Conservation (phyloP, 1,284 basidiomycete species). For the Rhodotorula sp. region DNA sequence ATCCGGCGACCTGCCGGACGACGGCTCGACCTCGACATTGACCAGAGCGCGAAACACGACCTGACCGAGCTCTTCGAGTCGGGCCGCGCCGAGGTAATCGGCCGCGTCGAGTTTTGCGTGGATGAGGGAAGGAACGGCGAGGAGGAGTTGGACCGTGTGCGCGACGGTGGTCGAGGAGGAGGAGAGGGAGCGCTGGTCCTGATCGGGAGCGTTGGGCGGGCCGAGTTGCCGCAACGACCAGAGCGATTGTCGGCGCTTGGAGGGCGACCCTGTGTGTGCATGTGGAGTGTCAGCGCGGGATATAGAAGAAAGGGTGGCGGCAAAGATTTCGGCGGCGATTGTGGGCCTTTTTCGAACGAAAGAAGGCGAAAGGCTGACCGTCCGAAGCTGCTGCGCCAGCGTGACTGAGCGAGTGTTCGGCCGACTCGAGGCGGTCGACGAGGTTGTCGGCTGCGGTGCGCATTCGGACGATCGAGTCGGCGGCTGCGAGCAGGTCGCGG, state of each 20-base stretch:
- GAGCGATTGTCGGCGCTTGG: background rate
- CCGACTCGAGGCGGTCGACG: conserved; percentile 35
- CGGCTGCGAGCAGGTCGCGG: conserved; percentile 85
- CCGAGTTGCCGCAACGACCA: background rate
- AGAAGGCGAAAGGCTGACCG: background rate
- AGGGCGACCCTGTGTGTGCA: conserved; percentile 9
- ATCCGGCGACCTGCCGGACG: too few relatives aligned
- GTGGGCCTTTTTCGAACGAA: too few relatives aligned
- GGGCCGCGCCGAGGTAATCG: conserved; percentile 40
- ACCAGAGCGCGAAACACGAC: conserved; percentile 41
- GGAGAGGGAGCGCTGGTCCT: conserved; percentile 7
- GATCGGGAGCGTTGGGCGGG: background rate
- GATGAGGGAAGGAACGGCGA: conserved; percentile 40
- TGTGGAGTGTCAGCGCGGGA: too few relatives aligned
- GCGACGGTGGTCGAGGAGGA: conserved; percentile 29
- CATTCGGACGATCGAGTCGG: conserved; percentile 51
- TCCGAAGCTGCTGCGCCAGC: conserved; percentile 7
- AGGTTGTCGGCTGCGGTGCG: conserved; percentile 38
- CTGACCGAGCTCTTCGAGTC: conserved; percentile 41
- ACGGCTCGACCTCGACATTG: conserved; percentile 15
- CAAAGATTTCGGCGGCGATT: accelerated
- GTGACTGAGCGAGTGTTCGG: conserved; percentile 6
- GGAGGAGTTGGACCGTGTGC: conserved; percentile 37
- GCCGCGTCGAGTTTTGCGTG: conserved; percentile 39
- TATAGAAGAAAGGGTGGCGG: accelerated